Percentiles rank a stretch among this genome's conserved stretches.
Conservation (phyloP, 805 yeast genomes). For the Metschnikowia dekortorum region DNA sequence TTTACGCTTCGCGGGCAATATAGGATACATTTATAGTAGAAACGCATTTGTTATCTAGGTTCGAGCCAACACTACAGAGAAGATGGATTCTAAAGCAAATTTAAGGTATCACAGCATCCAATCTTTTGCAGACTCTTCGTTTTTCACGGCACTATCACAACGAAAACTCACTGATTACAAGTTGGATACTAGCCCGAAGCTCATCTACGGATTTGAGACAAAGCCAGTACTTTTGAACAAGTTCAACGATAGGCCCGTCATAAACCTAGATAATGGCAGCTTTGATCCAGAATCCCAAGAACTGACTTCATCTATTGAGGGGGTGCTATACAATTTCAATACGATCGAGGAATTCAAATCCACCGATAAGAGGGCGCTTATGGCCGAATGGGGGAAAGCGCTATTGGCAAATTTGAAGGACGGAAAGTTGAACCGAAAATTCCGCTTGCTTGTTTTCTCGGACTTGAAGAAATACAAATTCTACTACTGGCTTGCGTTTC, state of each 20-base stretch:
- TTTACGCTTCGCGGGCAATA: neutral
- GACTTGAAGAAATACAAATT: constrained; percentile 87
- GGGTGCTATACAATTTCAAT: constrained; percentile 56
- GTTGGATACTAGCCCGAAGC: constrained; percentile 47
- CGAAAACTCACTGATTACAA: constrained; percentile 71
- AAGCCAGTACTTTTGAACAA: constrained; percentile 32
- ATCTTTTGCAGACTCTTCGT: constrained; percentile 81
- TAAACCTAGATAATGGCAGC: constrained; percentile 33
- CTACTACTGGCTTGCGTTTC: constrained; percentile 87
- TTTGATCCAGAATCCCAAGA: constrained; percentile 19
- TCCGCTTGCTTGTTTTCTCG: constrained; percentile 58
- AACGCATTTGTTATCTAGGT: too few species aligned
- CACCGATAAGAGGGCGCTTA: constrained; percentile 55
- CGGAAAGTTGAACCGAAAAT: constrained; percentile 31
- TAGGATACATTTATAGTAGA: neutral
- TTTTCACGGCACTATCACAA: constrained; percentile 71
- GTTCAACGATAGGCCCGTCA: constrained; percentile 31
- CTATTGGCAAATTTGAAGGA: constrained; percentile 12
- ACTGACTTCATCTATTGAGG: constrained; percentile 19
- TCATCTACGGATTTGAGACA: constrained; percentile 42
- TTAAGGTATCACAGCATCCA: constrained; percentile 48
- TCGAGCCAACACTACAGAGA: neutral
- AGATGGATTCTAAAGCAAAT: constrained; percentile 1
- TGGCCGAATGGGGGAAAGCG: constrained; percentile 38
- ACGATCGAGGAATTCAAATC: constrained; percentile 81